These are phyloP conservation scores for Akanthomyces lecanii DNA, from an alignment of 2,329 filamentous ascomycete species.

Conservation along the genomic window DNA sequence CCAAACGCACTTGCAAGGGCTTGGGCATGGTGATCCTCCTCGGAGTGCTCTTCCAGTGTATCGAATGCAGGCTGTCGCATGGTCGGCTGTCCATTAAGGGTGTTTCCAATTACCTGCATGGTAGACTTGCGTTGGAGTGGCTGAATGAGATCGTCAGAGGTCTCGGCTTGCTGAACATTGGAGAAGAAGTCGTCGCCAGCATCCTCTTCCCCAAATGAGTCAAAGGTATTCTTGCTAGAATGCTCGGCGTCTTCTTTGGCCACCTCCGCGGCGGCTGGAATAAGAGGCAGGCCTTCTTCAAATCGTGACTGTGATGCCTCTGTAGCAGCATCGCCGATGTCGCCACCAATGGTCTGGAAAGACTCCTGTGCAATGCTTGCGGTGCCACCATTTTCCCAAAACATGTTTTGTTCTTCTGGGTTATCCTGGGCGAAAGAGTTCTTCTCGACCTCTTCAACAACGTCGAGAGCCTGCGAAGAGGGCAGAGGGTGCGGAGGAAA, in stretches of 20 bases:
- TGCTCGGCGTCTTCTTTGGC: not conserved
- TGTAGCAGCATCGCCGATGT: constrained; percentile 37
- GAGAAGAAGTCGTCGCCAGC: constrained; percentile 59
- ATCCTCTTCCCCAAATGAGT: constrained; percentile 41
- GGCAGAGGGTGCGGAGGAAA: constrained; percentile 38
- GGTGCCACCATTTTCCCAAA: constrained; percentile 7
- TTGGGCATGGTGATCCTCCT: constrained; percentile 26
- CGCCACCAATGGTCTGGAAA: constrained; percentile 39
- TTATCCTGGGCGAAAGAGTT: constrained; percentile 43
- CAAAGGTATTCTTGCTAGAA: not conserved
- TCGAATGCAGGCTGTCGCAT: not conserved
- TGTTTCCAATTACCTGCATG: constrained; percentile 52
- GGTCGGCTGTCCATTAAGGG: not conserved
- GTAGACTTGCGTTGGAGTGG: constrained; percentile 66
- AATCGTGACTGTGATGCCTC: constrained; percentile 55
- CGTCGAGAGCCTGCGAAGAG: constrained; percentile 49
- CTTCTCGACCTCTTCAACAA: constrained; percentile 50
- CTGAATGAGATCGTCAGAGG: constrained; percentile 25
- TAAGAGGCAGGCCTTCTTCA: constrained; percentile 66
- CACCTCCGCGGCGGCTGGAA: constrained; percentile 32
- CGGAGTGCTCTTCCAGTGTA: constrained; percentile 10
- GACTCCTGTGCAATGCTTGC: not conserved
- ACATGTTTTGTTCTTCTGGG: constrained; percentile 20
- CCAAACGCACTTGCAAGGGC: constrained; percentile 23
- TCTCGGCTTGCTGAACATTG: constrained; percentile 39